These are phyloP conservation scores for Sclerotiophoma versabilis DNA, from an alignment of 2,329 filamentous ascomycete species.

Conservation along the genomic window DNA sequence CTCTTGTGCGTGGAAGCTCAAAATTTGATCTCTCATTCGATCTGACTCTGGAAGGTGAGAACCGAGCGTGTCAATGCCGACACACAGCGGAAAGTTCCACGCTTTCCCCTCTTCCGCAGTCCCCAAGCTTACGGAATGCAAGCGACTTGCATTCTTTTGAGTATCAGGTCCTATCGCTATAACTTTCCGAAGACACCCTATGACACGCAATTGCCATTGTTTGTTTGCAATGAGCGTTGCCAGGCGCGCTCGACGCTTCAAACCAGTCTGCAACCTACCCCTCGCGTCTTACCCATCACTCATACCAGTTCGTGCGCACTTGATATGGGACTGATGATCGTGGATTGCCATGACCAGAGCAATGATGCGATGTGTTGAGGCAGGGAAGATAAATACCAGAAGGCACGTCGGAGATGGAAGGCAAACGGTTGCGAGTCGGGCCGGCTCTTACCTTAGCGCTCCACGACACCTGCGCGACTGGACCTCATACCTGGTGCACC, in stretches of 20 bases:
- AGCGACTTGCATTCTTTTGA: neutral
- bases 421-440: neutral
- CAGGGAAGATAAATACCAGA: neutral
- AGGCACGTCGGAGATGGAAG: neutral
- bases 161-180: neutral
- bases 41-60: too few species aligned
- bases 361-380: neutral
- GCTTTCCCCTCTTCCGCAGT: too few species aligned
- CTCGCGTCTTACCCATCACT: neutral
- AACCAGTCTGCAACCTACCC: too few species aligned
- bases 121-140: neutral
- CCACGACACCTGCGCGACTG: neutral
- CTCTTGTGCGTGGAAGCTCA: too few species aligned
- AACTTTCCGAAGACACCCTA: neutral
- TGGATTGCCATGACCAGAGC: neutral
- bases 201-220: neutral
- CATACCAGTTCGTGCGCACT: neutral
- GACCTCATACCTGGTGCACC: neutral
- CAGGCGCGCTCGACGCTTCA: neutral
- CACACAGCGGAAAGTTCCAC: too few species aligned
- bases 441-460: constrained; percentile 3
- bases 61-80: too few species aligned
- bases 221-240: neutral
- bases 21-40: too few species aligned
- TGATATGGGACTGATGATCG: neutral